A percentile compares a stretch with the other conserved stretches of the same genome.
phyloP scores from a whole-genome alignment of 139 green algal genomes.

The Volvox africanus region DNA sequence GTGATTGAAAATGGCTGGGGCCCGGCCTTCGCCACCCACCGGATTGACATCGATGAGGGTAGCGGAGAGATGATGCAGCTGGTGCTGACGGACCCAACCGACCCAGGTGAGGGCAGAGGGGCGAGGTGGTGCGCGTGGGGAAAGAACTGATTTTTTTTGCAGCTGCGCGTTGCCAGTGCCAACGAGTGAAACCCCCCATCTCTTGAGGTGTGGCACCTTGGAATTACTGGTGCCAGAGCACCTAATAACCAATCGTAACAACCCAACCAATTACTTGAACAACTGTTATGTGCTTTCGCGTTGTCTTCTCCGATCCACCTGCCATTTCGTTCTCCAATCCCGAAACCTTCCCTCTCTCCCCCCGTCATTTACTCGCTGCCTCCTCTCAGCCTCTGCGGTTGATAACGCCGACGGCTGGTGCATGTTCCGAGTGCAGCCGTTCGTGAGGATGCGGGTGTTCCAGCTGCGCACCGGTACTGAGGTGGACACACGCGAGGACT shows the following conservation, averaged over 20 bases:
- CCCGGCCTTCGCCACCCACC: slow-evolving; percentile 3
- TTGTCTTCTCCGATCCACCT: too few species aligned
- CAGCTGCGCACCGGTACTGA: neutral
- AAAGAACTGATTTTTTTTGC: neutral
- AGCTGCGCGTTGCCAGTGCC: too few species aligned
- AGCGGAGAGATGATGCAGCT: slow-evolving; percentile 43
- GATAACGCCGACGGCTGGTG: slow-evolving; percentile 38
- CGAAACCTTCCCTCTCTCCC: too few species aligned
- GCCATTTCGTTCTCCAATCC: too few species aligned
- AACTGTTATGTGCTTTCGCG: too few species aligned
- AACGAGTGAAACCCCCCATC: too few species aligned
- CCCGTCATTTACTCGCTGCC: too few species aligned
- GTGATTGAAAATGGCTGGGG: slow-evolving; percentile 17
- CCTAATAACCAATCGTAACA: too few species aligned
- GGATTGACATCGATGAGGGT: slow-evolving; percentile 38
- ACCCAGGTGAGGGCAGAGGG: neutral
- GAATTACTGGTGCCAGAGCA: too few species aligned
- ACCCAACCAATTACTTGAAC: too few species aligned
- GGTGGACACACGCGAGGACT: slow-evolving; percentile 28
- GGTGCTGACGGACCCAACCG: slow-evolving; percentile 1
- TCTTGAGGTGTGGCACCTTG: too few species aligned
- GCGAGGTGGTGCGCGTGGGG: neutral
- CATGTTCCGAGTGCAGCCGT: slow-evolving; percentile 22
- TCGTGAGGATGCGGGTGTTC: slow-evolving; percentile 23
- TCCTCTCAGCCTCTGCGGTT: neutral